Conservation (phyloP, 1,284 basidiomycete species). For the Malassezia furfur region DNA sequence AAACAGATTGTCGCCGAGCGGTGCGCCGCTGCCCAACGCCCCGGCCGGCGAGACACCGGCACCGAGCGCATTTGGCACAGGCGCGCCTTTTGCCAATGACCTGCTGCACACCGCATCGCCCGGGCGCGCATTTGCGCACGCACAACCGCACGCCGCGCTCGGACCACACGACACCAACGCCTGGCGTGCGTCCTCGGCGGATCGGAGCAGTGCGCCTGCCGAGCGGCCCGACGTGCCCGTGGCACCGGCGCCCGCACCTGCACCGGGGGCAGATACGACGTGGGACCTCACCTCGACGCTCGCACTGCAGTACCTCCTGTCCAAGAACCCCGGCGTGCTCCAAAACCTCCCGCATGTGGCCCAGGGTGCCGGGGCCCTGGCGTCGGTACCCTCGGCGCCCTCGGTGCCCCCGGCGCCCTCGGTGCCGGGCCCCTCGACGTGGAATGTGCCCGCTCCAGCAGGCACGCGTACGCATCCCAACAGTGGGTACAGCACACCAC, state of each 20-base stretch:
- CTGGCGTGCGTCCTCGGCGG: too few relatives aligned
- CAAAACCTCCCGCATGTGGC: conserved; percentile 12
- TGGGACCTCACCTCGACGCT: conserved; percentile 40
- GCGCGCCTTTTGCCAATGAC: too few relatives aligned
- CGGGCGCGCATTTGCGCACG: too few relatives aligned
- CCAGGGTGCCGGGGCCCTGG: too few relatives aligned
- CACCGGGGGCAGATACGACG: background rate
- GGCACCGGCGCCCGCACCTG: background rate
- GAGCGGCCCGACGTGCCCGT: background rate
- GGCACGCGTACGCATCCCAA: too few relatives aligned
- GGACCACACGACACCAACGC: background rate
- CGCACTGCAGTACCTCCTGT: conserved; percentile 43
- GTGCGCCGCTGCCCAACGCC: background rate
- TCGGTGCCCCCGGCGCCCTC: too few relatives aligned
- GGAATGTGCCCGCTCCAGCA: too few relatives aligned
- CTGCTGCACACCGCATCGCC: too few relatives aligned
- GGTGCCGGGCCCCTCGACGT: too few relatives aligned
- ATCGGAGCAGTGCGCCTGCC: background rate
- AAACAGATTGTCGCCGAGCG: background rate
- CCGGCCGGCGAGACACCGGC: too few relatives aligned
- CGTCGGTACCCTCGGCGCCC: too few relatives aligned
- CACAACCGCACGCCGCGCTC: background rate
- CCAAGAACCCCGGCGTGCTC: conserved; percentile 28
- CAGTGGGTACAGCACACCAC: background rate
- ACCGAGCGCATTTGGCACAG: too few relatives aligned